Evolutionary conservation across 2,329 filamentous ascomycete species (phyloP).

Genomic region (Zymoseptoria brevis): DNA sequence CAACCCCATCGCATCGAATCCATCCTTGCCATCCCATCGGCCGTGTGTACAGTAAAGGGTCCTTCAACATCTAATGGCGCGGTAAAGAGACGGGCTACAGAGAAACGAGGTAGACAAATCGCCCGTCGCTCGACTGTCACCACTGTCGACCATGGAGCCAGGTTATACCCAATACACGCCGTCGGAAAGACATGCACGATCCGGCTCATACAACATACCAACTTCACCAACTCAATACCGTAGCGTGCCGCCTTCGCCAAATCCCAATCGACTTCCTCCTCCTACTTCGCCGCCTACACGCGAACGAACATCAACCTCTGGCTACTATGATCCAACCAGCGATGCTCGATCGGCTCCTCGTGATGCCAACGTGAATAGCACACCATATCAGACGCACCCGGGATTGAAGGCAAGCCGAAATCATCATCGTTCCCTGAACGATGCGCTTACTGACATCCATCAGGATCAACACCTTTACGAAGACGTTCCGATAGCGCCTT

Average conservation of each 20-base stretch:
- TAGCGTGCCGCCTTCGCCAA: slow-evolving; percentile 32
- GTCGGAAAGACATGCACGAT: slow-evolving; percentile 6
- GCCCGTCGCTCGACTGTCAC: not conserved
- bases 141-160: not conserved
- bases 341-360: slow-evolving; percentile 37
- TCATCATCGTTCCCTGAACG: not conserved
- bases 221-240: slow-evolving; percentile 24
- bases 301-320: slow-evolving; percentile 32
- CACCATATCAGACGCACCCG: slow-evolving; percentile 30
- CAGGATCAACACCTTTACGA: not conserved
- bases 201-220: slow-evolving; percentile 22
- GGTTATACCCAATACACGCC: not conserved
- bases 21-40: not conserved
- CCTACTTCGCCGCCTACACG: slow-evolving; percentile 26
- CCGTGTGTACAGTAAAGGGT: not conserved
- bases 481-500: not conserved
- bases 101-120: not conserved
- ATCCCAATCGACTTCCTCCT: slow-evolving; percentile 31
- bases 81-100: not conserved
- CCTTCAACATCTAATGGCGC: not conserved
- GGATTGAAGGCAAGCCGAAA: slow-evolving; percentile 21
- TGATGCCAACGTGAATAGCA: slow-evolving; percentile 26
- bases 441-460: not conserved
- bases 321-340: slow-evolving; percentile 45
- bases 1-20: not conserved